Evolutionary conservation across 2,329 filamentous ascomycete genomes (phyloP).

Genomic region (Penicillium brevicompactum): DNA sequence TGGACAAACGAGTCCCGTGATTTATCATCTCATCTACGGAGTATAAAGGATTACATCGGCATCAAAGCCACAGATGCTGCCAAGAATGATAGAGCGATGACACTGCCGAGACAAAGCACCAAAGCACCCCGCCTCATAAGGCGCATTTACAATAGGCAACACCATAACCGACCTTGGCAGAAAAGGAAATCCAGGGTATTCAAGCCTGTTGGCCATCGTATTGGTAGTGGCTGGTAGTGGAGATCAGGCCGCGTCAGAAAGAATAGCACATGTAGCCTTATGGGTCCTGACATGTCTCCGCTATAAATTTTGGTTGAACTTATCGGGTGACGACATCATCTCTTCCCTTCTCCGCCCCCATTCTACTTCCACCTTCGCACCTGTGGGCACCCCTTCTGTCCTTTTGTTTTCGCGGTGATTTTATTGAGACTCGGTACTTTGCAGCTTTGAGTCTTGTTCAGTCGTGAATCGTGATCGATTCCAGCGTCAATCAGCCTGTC

Average conservation of each 20-base stretch:
- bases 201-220: not conserved
- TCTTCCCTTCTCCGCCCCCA: slow-evolving; percentile 5
- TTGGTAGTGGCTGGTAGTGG: not conserved
- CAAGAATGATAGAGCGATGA: not conserved
- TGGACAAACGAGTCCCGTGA: not conserved
- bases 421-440: not conserved
- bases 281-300: not conserved
- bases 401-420: too few relatives aligned
- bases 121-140: slow-evolving; percentile 1
- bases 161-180: slow-evolving; percentile 5
- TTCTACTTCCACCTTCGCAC: not conserved
- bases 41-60: too few relatives aligned
- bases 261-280: not conserved
- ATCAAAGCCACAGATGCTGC: not conserved
- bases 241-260: slow-evolving; percentile 5
- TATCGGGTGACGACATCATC: slow-evolving; percentile 19
- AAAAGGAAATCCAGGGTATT: not conserved
- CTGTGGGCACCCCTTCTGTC: too few relatives aligned
- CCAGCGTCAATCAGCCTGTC: slow-evolving; percentile 18
- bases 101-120: slow-evolving; percentile 1
- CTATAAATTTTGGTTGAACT: not conserved
- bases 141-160: slow-evolving; percentile 4
- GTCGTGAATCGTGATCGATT: slow-evolving; percentile 16
- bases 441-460: not conserved
- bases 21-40: too few relatives aligned